A percentile compares a stretch with the other conserved stretches of the same genome.
These are phyloP conservation scores for Phalaenopsis aphrodite DNA, from an alignment of 106 monocot genomes.

Conservation along the genomic window DNA sequence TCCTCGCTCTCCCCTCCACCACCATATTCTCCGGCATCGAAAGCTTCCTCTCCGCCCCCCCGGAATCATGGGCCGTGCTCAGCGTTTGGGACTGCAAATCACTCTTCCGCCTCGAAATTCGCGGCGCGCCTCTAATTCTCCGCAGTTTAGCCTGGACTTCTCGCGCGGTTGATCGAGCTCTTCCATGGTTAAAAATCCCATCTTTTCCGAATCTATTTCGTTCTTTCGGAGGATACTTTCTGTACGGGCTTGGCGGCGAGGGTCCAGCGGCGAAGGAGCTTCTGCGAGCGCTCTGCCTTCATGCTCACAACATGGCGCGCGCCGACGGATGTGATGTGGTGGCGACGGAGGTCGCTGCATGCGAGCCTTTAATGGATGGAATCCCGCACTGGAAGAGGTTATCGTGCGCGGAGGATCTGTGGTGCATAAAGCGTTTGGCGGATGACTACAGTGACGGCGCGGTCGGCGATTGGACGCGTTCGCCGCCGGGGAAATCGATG, in stretches of 20 bases:
- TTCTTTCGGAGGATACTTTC: constrained; percentile 48
- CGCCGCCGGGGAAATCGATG: constrained; percentile 23
- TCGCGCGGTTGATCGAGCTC: constrained; percentile 31
- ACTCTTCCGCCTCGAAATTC: constrained; percentile 48
- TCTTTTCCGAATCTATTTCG: constrained; percentile 54
- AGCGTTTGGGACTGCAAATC: constrained; percentile 58
- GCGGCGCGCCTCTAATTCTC: constrained; percentile 28
- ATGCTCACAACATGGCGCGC: constrained; percentile 63
- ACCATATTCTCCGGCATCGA: not conserved
- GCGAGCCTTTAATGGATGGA: constrained; percentile 34
- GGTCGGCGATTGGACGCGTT: constrained; percentile 48
- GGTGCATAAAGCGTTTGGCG: constrained; percentile 56
- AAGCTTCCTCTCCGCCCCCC: constrained; percentile 31
- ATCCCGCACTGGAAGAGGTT: constrained; percentile 50
- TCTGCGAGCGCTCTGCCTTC: constrained; percentile 21
- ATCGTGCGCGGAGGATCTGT: constrained; percentile 55
- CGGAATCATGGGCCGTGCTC: constrained; percentile 47
- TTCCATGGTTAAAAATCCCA: constrained; percentile 52
- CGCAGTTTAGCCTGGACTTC: constrained; percentile 24
- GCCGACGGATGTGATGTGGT: constrained; percentile 28
- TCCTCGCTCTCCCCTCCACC: constrained; percentile 13
- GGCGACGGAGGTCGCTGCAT: constrained; percentile 45
- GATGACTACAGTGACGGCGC: constrained; percentile 28
- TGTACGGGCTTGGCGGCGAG: constrained; percentile 51
- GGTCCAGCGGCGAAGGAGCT: constrained; percentile 15